Conservation (phyloP, 2,329 filamentous ascomycete genomes). For the Teratosphaeria nubilosa region DNA sequence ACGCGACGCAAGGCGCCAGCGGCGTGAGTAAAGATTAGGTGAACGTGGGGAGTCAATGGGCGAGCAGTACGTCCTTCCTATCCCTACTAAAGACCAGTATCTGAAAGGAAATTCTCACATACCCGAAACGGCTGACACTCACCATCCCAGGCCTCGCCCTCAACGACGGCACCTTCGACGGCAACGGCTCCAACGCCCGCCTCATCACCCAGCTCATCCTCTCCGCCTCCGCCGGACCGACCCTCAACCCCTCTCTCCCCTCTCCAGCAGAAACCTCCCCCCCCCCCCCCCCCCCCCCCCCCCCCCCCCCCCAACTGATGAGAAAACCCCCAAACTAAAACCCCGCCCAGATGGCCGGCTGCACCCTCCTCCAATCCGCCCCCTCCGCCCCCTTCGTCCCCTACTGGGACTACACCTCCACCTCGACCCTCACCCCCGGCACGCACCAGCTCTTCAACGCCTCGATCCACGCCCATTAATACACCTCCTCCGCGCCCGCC, state of each 20-base stretch:
- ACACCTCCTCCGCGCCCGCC: constrained; percentile 53
- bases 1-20: constrained; percentile 45
- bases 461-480: constrained; percentile 54
- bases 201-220: constrained; percentile 36
- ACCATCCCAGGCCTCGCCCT: constrained; percentile 33
- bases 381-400: constrained; percentile 52
- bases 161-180: constrained; percentile 34
- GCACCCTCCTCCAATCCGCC: constrained; percentile 53
- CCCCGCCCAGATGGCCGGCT: constrained; percentile 50
- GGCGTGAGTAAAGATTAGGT: constrained; percentile 32
- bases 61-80: constrained; percentile 19
- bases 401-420: constrained; percentile 30
- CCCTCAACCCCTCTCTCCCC: constrained; percentile 46
- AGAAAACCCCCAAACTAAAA: too few species aligned
- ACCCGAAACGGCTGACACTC: too few species aligned
- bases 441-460: constrained; percentile 54
- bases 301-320: too few species aligned
- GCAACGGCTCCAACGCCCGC: constrained; percentile 34
- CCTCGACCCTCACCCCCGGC: constrained; percentile 22
- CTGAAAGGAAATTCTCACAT: too few species aligned
- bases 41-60: constrained; percentile 35
- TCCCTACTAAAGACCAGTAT: too few species aligned
- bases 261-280: constrained; percentile 64
- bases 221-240: constrained; percentile 8
- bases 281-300: too few species aligned